A percentile compares a stretch with the other conserved stretches of the same genome.
Conservation (phyloP, 345 rosid genomes). For the Xanthoceras sorbifolium region DNA sequence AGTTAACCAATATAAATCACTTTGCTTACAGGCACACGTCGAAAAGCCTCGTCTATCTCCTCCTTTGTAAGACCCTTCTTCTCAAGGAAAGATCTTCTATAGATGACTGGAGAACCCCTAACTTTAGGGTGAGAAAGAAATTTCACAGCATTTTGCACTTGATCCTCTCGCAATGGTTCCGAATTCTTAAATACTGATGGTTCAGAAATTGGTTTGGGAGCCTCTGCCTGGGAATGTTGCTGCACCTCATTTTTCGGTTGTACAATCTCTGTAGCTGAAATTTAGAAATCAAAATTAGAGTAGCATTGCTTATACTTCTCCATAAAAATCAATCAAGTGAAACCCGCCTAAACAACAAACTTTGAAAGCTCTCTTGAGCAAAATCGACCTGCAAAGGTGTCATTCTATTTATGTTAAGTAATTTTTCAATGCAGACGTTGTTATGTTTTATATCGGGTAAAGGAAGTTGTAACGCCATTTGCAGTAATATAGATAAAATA, state of each 20-base stretch:
- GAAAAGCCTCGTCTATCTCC: conserved; percentile 97
- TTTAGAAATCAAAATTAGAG: neutral
- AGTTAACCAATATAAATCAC: conserved; percentile 3
- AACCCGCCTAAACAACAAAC: neutral
- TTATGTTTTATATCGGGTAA: neutral
- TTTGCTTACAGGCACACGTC: conserved; percentile 78
- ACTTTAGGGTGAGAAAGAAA: conserved; percentile 97
- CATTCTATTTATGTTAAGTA: neutral
- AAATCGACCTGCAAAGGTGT: neutral
- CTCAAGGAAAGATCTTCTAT: conserved; percentile 93
- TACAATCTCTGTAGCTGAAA: conserved; percentile 44
- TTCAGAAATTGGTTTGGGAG: conserved; percentile 39
- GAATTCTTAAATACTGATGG: conserved; percentile 83
- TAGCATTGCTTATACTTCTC: neutral
- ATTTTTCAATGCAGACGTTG: no score
- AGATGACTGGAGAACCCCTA: conserved; percentile 83
- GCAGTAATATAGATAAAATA: no score
- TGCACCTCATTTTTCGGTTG: conserved; percentile 50
- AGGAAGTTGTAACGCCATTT: neutral
- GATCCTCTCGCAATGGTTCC: conserved; percentile 92
- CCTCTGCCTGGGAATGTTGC: conserved; percentile 49
- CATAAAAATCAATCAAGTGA: neutral
- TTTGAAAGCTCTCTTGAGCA: neutral
- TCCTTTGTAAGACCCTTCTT: conserved; percentile 94
- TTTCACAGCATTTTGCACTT: conserved; percentile 89